Conservation (phyloP, 805 yeast genomes). For the Pichia scutulata region DNA sequence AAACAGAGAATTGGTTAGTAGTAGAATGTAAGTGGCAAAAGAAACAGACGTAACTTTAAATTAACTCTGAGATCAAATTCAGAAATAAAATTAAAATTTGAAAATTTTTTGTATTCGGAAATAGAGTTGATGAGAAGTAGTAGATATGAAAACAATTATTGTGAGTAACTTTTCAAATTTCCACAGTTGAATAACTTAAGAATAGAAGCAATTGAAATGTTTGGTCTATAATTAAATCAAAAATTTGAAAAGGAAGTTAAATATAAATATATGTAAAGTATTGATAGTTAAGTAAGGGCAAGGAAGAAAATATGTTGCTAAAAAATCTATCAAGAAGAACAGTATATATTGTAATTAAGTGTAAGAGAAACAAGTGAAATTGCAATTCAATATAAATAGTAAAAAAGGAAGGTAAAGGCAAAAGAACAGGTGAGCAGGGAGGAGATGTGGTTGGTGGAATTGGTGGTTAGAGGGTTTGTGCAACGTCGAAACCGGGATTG, state of each 20-base stretch:
- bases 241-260: background rate
- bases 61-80: background rate
- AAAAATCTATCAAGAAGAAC: background rate
- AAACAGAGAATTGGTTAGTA: background rate
- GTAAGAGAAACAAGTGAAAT: background rate
- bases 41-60: background rate
- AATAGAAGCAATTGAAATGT: background rate
- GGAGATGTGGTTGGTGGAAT: background rate
- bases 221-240: background rate
- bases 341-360: background rate
- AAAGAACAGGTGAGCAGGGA: background rate
- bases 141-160: background rate
- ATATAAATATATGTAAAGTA: background rate
- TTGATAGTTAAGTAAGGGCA: background rate
- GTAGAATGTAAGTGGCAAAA: background rate
- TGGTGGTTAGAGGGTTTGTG: background rate
- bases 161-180: background rate
- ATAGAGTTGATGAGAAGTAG: background rate
- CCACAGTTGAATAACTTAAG: background rate
- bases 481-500: background rate
- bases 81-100: background rate
- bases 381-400: background rate
- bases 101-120: background rate
- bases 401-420: background rate
- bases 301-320: background rate